Evolutionary conservation across 148 eudicot species (phyloP), one percentile per base, ranked within the genome.

Genomic region (Amaranthus hypochondriacus): DNA sequence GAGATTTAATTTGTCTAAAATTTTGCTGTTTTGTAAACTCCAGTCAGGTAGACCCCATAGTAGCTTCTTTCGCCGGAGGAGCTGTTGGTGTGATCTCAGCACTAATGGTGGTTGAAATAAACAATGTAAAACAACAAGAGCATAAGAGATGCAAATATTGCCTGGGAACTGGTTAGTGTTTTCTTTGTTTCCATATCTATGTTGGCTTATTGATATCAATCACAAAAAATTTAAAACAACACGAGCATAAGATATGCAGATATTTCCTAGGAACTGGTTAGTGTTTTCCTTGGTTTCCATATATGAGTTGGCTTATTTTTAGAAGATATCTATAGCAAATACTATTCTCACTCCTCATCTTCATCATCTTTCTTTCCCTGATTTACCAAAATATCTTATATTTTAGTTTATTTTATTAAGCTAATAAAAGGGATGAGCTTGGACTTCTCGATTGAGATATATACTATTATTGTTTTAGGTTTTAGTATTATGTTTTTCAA

Each of bases 11-110:
- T 9, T 54, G 48, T 53, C 54, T 59, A 14, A 28, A 61, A n/a
- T 47, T 7, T 56, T 47, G 5, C 39, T 62, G 73, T 67, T 6
- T 28, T 82, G 76, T 49, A 71, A 69, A 67, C 70, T 87, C 76
- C 81, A 93, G 98, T 74, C 81, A 88, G 75, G 98, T 93, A 80
- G 98, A 93, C 85, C 97, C 98, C 55, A 93, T 93, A 39, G 98
- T 93, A 81, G 98, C 98, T 78, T 93, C 98, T 62, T 93, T 93
- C 86, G 89, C 98, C 42, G 98, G 98, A 47, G 98, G 98, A 61
- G 98, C 98, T 71, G 97, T 93, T 77, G 98, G 98, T 66, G 98
- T 93, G 73, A 91, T 93, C 70, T 93, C 98, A 68, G 97, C 98
- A 55, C 77, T 93, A 85, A 93, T 93, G 98, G 95, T 93, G 69